Evolutionary conservation across 768 basidiomycete species (phyloP), one percentile per base, ranked within the genome.

Genomic region (Mycena floridula): DNA sequence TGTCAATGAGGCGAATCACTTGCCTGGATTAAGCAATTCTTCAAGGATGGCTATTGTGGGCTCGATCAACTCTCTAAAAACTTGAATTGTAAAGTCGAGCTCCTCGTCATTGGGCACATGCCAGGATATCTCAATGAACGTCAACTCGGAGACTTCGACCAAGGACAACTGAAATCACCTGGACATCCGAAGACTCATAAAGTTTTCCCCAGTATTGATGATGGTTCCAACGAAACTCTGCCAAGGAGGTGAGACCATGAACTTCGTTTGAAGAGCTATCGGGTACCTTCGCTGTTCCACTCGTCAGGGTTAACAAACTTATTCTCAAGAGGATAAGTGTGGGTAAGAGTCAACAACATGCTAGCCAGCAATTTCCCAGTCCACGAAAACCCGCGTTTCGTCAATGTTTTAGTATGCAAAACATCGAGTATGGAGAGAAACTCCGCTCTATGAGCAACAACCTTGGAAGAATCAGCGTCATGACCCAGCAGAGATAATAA

Each of bases 371-470:
- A 61, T 61, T 88, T 85, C 27, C 86, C 87, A 11, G 79, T 83
- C 72, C 86, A 89, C 3, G 83, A 81, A 65, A 79, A 93, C 3
- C 88, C 87, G 40, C 86, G 77, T 62, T 93, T 89, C 1, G 88
- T 84, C 41, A 79, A 73, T 0, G 85, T 80, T 54, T 84, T 84
- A 45, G 81, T 70, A 54, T 81, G 79, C 48, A 92, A 73, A 7
- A 82, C 59, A 45, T 70, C 68, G 26, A 92, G 62, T 22, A 90
- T 62, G 3, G 74, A 65, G 37, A 85, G 60, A 25, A 90, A 61
- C 40, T 82, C 70, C 15, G 77, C 69, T 58, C 75, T 72, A 60
- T 89, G 79, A 54, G 70, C 69, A 23, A 90, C 63, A 16, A 87
- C 58, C 86, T 89, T 45, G n/a, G 26, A n/a, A n/a, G n/a, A n/a